phyloP scores from a whole-genome alignment of 805 yeast genomes.

The Nakazawaea molendinolei region DNA sequence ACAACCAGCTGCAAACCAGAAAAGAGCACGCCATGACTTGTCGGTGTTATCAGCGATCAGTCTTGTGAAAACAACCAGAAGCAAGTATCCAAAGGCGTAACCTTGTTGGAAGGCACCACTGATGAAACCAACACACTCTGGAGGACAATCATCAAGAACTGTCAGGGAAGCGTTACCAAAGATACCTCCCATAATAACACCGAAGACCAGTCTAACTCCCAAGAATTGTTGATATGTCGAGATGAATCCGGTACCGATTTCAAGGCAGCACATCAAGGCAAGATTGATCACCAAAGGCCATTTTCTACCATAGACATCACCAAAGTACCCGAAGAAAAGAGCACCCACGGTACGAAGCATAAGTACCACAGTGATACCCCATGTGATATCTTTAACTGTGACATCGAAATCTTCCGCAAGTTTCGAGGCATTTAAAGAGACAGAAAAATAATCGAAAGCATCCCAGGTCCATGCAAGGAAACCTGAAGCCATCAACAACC shows the following conservation, averaged over 20 bases:
- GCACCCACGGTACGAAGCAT: conserved; percentile 69
- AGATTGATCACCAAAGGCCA: conserved; percentile 48
- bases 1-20: conserved; percentile 65
- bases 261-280: conserved; percentile 40
- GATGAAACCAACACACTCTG: conserved; percentile 47
- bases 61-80: conserved; percentile 60
- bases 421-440: conserved; percentile 41
- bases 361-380: conserved; percentile 63
- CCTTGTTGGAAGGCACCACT: conserved; percentile 78
- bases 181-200: conserved; percentile 52
- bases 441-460: conserved; percentile 57
- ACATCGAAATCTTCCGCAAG: conserved; percentile 40
- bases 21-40: conserved; percentile 57
- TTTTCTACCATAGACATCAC: conserved; percentile 57
- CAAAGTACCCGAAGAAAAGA: conserved; percentile 48
- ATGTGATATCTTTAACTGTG: conserved; percentile 45
- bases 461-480: conserved; percentile 61
- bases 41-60: conserved; percentile 49
- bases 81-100: conserved; percentile 61
- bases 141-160: conserved; percentile 48
- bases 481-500: conserved; percentile 50
- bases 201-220: conserved; percentile 58
- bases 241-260: conserved; percentile 60
- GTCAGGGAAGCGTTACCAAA: conserved; percentile 50
- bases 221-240: conserved; percentile 49